phyloP scores from a whole-genome alignment of 2,329 filamentous ascomycete genomes.

The Monilinia fructicola region DNA sequence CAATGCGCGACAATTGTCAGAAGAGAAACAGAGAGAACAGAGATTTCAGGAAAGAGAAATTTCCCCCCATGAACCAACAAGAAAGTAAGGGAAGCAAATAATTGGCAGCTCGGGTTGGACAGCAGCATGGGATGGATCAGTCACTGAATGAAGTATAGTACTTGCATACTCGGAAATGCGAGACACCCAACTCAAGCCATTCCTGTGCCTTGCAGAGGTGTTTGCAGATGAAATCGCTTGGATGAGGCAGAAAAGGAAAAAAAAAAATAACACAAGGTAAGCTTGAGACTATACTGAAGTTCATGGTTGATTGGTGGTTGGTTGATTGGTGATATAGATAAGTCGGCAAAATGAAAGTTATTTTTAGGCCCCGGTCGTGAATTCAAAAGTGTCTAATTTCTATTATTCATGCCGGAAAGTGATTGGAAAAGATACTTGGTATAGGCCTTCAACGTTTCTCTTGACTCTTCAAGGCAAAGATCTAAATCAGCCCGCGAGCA shows the following conservation, averaged over 20 bases:
- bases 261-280: background rate
- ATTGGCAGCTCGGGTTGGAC: slow-evolving; percentile 10
- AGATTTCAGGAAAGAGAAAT: background rate
- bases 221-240: slow-evolving; percentile 1
- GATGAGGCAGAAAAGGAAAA: background rate
- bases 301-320: background rate
- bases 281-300: background rate
- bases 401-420: no score
- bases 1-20: background rate
- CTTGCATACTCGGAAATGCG: slow-evolving; percentile 5
- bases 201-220: slow-evolving; percentile 11
- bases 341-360: background rate
- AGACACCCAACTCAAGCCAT: background rate
- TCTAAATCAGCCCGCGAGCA: no score
- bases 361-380: background rate
- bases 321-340: background rate
- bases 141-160: slow-evolving; percentile 2
- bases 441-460: no score
- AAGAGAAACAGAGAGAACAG: background rate
- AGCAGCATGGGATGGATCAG: background rate
- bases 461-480: no score
- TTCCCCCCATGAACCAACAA: slow-evolving; percentile 2
- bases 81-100: slow-evolving; percentile 10
- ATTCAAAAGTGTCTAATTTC: no score
- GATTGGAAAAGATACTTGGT: no score